phyloP scores from a whole-genome alignment of 2,329 filamentous ascomycete species.

The Fusarium equiseti region DNA sequence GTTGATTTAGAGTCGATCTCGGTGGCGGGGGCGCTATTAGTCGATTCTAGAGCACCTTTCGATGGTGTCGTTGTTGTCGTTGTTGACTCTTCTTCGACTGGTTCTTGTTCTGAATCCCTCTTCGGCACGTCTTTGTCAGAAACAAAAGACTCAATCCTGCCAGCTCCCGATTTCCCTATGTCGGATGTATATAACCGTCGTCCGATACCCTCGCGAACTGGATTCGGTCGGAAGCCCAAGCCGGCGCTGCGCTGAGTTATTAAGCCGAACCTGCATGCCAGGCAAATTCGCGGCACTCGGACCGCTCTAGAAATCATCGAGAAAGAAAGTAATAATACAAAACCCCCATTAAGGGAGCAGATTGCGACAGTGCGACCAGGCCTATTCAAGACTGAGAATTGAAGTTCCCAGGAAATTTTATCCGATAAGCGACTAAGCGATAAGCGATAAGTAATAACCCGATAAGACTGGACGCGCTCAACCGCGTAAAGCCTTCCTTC shows the following conservation, averaged over 20 bases:
- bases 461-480: constrained; percentile 31
- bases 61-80: not conserved
- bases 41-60: constrained; percentile 3
- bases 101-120: not conserved
- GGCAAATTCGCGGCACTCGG: constrained; percentile 51
- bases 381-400: constrained; percentile 2
- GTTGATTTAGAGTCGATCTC: not conserved
- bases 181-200: constrained; percentile 46
- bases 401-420: constrained; percentile 42
- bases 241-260: constrained; percentile 42
- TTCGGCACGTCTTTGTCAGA: not conserved
- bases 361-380: constrained; percentile 25
- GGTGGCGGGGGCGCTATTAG: not conserved
- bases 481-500: constrained; percentile 33
- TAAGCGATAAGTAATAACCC: constrained; percentile 35
- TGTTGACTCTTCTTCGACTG: not conserved
- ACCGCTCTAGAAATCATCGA: constrained; percentile 55
- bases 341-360: constrained; percentile 18
- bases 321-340: constrained; percentile 17
- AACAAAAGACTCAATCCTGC: constrained; percentile 46
- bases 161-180: constrained; percentile 34
- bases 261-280: constrained; percentile 51
- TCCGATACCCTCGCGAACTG: constrained; percentile 18
- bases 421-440: constrained; percentile 46
- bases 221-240: constrained; percentile 19